Base-by-base conservation (phyloP, 345 rosid species). In the Camelina neglecta region DNA sequence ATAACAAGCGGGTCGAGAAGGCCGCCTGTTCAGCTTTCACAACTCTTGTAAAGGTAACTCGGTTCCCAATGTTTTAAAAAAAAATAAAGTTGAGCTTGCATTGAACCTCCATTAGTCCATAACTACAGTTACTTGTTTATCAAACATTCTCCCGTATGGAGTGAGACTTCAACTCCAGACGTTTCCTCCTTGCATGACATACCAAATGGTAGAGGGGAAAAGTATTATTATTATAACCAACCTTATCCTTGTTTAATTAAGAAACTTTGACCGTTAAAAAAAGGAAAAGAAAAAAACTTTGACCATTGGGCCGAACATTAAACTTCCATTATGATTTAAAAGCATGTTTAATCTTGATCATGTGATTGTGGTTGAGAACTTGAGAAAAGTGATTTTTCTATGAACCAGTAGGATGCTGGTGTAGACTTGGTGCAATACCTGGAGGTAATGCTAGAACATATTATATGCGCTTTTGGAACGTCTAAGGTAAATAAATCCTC, bases 21-120 rank as follows among this genome's bases (percentile, higher is more conserved):
- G 98, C 97, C 77, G 98, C 98, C 38, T 94, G 96, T 82, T 90
- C 93, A 55, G 97, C 97, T 64, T 89, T 94, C 82, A 93, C 97
- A 23, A 92, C 95, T 15, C 81, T 94, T 71, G 98, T 86, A 79
- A 95, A 94, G 97, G 98, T 94, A 77, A 35, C 65, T 61, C 38
- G 31, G 23, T 50, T 33, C 66, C 13, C 48, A 54, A 4, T 64
- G 60, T n/a, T n/a, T n/a, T n/a, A n/a, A n/a, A n/a, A n/a, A n/a
- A n/a, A n/a, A n/a, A 35, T 7, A 35, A 35, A 35, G 1, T 7
- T 56, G 7, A 11, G 9, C 5, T 55, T 3, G 31, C 33, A 11
- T 53, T 10, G 4, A 53, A 39, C 44, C 47, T 41, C 15, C 45
- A 11, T 42, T 11, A 12, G 47, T 39, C 44, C 44, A 12, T 11